Evolutionary conservation across 2,329 filamentous ascomycete species (phyloP).

Genomic region (Setomelanomma holmii): DNA sequence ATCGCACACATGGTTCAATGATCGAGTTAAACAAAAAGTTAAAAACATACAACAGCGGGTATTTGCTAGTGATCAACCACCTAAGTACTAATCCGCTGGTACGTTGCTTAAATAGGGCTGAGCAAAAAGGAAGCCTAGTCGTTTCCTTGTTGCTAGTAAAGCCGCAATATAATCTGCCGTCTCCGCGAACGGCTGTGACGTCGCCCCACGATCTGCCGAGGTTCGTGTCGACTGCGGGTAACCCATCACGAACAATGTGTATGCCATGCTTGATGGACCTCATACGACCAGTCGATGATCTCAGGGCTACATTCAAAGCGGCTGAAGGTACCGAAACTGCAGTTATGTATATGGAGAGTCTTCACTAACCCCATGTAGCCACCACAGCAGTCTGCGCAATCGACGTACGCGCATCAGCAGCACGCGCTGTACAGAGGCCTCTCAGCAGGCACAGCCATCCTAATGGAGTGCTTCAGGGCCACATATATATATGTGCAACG

Average conservation of each 20-base stretch:
- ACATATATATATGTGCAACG: background rate
- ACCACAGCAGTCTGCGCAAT: constrained; percentile 25
- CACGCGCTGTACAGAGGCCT: constrained; percentile 29
- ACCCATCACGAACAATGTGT: constrained; percentile 3
- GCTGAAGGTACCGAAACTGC: constrained; percentile 44
- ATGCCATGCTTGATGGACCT: constrained; percentile 13
- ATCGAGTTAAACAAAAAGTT: too few relatives aligned
- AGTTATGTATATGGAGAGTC: constrained; percentile 2
- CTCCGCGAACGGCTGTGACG: constrained; percentile 33
- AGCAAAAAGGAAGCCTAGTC: too few relatives aligned
- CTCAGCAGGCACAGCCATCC: too few relatives aligned
- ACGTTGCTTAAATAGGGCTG: too few relatives aligned
- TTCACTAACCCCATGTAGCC: constrained; percentile 26
- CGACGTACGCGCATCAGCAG: constrained; percentile 35
- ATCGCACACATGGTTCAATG: too few relatives aligned
- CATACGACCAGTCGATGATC: constrained; percentile 41
- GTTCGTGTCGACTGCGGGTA: constrained; percentile 15
- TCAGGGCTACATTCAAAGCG: constrained; percentile 49
- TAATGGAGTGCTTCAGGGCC: constrained; percentile 1
- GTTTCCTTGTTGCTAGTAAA: too few relatives aligned
- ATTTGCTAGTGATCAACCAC: too few relatives aligned
- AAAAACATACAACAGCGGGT: too few relatives aligned
- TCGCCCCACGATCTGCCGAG: constrained; percentile 31
- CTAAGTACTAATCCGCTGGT: too few relatives aligned
- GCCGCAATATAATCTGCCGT: too few relatives aligned